These are phyloP conservation scores for Silene vulgaris DNA, from an alignment of 179 eudicot genomes.

Conservation along the genomic window DNA sequence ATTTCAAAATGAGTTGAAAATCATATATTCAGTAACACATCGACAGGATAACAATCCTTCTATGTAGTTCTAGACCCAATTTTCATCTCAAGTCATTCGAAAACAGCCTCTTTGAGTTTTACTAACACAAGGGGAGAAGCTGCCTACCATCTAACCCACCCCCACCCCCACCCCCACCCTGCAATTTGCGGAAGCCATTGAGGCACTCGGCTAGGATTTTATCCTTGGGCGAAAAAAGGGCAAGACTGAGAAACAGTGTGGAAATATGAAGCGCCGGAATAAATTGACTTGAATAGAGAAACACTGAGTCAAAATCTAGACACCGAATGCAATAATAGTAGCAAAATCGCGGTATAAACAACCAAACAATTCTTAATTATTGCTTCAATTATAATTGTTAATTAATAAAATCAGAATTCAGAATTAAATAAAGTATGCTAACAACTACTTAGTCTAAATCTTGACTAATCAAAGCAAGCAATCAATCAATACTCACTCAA, in stretches of 20 bases:
- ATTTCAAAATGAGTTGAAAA: no score
- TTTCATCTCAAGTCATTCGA: no score
- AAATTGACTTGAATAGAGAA: background rate
- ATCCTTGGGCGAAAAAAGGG: background rate
- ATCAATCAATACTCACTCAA: constrained; percentile 12
- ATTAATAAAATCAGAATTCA: background rate
- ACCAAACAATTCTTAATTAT: background rate
- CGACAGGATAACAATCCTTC: no score
- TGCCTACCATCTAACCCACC: no score
- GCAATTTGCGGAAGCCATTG: no score
- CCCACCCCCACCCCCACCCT: no score
- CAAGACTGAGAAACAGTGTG: background rate
- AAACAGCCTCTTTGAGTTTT: no score
- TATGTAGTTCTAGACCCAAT: no score
- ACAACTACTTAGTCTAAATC: background rate
- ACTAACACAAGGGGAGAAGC: no score
- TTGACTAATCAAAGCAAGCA: constrained; percentile 5
- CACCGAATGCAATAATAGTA: background rate
- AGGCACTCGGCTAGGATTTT: no score
- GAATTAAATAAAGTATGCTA: background rate
- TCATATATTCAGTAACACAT: no score
- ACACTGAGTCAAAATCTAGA: background rate
- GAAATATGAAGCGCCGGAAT: background rate
- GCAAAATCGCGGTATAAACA: background rate
- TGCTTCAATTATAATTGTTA: background rate